These are phyloP conservation scores for Casuarina cunninghamiana DNA, from an alignment of 306 rosid species.

Conservation along the genomic window DNA sequence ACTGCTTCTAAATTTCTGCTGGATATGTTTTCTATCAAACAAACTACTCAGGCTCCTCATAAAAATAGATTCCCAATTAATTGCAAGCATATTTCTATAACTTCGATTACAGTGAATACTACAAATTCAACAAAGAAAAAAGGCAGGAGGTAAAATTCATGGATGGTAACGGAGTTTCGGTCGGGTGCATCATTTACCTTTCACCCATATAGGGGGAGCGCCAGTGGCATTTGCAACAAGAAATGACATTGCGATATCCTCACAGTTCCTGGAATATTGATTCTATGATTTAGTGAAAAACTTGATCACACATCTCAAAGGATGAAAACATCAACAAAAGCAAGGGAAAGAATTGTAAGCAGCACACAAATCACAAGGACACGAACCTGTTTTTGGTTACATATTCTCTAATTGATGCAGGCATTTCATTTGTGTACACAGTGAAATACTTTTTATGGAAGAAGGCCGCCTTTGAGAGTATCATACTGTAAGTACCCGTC, in stretches of 20 bases:
- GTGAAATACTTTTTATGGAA: slow-evolving; percentile 85
- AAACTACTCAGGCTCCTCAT: background rate
- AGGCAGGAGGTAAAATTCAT: background rate
- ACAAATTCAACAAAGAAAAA: no score
- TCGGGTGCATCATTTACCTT: slow-evolving; percentile 54
- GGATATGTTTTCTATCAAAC: background rate
- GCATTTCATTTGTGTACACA: slow-evolving; percentile 83
- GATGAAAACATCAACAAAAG: background rate
- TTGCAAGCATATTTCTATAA: background rate
- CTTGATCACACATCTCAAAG: background rate
- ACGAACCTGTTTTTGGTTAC: slow-evolving; percentile 70
- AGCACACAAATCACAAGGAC: slow-evolving; percentile 16
- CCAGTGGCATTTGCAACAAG: slow-evolving; percentile 91
- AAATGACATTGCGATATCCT: slow-evolving; percentile 98
- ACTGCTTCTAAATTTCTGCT: background rate
- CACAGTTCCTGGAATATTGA: slow-evolving; percentile 81
- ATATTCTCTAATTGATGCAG: slow-evolving; percentile 74
- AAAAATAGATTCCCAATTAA: background rate
- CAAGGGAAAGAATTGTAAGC: background rate
- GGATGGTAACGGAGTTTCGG: background rate
- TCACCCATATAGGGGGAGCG: slow-evolving; percentile 96
- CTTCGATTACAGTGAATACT: background rate
- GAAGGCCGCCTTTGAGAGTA: slow-evolving; percentile 96
- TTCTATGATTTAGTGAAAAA: slow-evolving; percentile 17
- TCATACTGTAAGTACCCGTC: slow-evolving; percentile 95